These are phyloP conservation scores for Exutisphaerella laricina DNA, from an alignment of 2,329 filamentous ascomycete species.

Conservation along the genomic window DNA sequence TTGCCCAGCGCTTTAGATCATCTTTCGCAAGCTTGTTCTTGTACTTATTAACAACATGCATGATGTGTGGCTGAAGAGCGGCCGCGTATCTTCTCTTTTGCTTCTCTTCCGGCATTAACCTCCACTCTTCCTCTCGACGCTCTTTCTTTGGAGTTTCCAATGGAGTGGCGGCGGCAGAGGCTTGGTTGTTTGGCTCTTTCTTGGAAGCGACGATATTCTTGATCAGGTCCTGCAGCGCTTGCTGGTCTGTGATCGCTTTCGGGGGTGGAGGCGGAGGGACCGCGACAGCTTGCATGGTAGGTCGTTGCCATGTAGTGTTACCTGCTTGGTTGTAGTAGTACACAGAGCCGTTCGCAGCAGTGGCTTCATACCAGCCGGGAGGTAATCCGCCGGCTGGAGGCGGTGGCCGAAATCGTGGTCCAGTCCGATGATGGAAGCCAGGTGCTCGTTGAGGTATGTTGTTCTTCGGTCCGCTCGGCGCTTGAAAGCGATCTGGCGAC, in stretches of 20 bases:
- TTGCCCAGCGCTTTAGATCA: conserved; percentile 58
- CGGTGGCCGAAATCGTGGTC: conserved; percentile 40
- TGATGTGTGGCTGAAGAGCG: conserved; percentile 79
- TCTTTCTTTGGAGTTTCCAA: conserved; percentile 52
- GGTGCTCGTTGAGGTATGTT: conserved; percentile 55
- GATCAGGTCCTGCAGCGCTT: conserved; percentile 67
- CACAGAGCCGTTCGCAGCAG: conserved; percentile 61
- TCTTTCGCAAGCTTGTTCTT: conserved; percentile 81
- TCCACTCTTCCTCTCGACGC: conserved; percentile 64
- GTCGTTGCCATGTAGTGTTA: conserved; percentile 74
- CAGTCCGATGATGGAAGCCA: conserved; percentile 47
- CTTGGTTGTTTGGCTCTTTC: conserved; percentile 55
- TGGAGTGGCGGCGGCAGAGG: conserved; percentile 59
- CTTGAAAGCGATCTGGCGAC: conserved; percentile 42
- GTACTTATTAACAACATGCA: conserved; percentile 80
- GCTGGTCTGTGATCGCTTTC: conserved; percentile 65
- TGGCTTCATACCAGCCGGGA: conserved; percentile 77
- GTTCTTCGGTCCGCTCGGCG: conserved; percentile 48
- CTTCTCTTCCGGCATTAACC: conserved; percentile 66
- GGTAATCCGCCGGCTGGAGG: conserved; percentile 56
- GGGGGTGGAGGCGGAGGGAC: conserved; percentile 55
- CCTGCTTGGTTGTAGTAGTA: conserved; percentile 85
- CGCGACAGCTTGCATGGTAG: conserved; percentile 57
- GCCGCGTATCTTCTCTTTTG: conserved; percentile 94
- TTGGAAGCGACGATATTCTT: conserved; percentile 62